Conservation (phyloP, 176 grass and related monocot genomes). For the Avena sativa region DNA sequence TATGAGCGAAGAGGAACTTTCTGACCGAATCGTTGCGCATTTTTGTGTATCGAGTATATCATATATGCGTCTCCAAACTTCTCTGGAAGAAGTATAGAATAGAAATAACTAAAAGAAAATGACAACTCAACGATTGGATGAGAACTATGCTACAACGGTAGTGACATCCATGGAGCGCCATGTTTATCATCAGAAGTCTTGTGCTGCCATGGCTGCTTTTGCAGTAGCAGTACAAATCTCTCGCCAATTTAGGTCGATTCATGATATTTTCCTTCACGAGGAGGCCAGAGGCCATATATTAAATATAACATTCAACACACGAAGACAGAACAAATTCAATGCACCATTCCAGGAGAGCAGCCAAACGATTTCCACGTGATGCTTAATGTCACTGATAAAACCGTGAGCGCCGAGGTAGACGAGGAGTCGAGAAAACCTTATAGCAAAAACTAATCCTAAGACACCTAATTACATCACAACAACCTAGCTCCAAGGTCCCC, state of each 20-base stretch:
- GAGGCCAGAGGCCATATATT: too few species aligned
- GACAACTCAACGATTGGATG: not conserved
- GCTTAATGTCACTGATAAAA: too few species aligned
- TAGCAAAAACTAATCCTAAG: too few species aligned
- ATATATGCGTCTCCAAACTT: not conserved
- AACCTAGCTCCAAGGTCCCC: too few species aligned
- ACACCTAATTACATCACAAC: too few species aligned
- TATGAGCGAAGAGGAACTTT: not conserved
- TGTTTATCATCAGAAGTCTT: not conserved
- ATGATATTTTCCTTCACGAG: too few species aligned
- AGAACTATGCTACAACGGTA: not conserved
- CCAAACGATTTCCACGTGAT: too few species aligned
- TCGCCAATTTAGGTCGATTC: not conserved
- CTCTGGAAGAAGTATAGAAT: not conserved
- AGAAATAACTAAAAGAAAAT: conserved; percentile 21
- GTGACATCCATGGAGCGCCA: not conserved
- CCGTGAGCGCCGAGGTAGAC: too few species aligned
- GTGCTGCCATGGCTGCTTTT: not conserved
- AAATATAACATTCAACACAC: too few species aligned
- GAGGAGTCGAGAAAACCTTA: too few species aligned
- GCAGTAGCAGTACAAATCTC: not conserved
- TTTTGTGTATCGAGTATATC: not conserved
- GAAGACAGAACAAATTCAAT: too few species aligned
- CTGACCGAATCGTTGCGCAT: conserved; percentile 6
- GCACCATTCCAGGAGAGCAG: too few species aligned